Base-by-base conservation (phyloP, 352 stramenopile species). In the Phytophthora pluvialis region DNA sequence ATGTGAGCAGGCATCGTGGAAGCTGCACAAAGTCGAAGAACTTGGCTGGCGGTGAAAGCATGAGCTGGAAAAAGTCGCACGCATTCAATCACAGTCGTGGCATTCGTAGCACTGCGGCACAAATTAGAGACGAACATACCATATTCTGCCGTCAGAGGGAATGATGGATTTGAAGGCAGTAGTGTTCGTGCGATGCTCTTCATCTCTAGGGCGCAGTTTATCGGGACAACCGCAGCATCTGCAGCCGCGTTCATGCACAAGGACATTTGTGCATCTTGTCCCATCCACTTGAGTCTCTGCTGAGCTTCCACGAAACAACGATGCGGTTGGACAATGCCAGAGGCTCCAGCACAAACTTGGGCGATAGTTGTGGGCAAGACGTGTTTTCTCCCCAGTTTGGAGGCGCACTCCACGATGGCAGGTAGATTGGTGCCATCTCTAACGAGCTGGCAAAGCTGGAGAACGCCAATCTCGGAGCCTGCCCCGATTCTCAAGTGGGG, bases 221-320 rank as follows among this genome's bases (percentile, higher is more conserved):
- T 65, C 16, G 80, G 78, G 0, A 54, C 65, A 13, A 21, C 32
- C 1, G 70, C 42, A 35, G 44, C 44, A 35, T 47, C 64, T 0
- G 13, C 44, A 18, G 12, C 38, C 28, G 73, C 65, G 12, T 61
- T 25, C 6, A 61, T 58, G 46, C 83, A 91, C 6, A 91, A 54
- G 3, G 58, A 33, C 16, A 58, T 58, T 16, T 80, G 59, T 0
- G 58, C 56, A 1, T 65, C 35, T 28, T 57, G 45, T 26, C 80
- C 61, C 71, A 92, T 87, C 80, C 80, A 89, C 0, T 72, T 57
- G 0, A 89, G 76, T 29, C 77, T 71, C 10, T 75, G 72, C 15
- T 73, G 65, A 0, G 77, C 76, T 46, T 75, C 69, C 8, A 87
- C 38, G 16, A 84, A 77, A 28, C 80, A 92, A 6, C 26, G 44